Evolutionary conservation across 2,329 filamentous ascomycete species (phyloP).

Genomic region (Epichloe aotearoae): DNA sequence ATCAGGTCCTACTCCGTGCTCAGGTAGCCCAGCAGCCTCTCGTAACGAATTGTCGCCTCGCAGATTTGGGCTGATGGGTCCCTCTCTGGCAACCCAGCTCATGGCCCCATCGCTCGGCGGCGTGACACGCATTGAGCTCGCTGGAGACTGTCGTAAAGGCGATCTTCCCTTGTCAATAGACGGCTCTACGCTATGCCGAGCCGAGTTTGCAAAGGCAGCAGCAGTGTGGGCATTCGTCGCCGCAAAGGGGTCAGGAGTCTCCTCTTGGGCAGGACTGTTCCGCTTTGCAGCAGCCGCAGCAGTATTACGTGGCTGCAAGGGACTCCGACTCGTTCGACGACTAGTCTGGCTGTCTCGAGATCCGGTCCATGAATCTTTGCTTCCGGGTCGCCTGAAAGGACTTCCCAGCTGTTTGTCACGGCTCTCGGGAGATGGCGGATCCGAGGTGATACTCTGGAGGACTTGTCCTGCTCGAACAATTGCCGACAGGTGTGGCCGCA

Average conservation of each 20-base stretch:
- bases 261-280: constrained; percentile 11
- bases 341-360: constrained; percentile 14
- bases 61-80: constrained; percentile 22
- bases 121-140: constrained; percentile 21
- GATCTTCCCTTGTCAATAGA: constrained; percentile 1
- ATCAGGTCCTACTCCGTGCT: background rate
- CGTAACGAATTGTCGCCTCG: constrained; percentile 22
- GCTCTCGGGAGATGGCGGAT: constrained; percentile 41
- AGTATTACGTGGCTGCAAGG: constrained; percentile 12
- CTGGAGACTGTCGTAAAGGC: constrained; percentile 14
- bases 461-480: constrained; percentile 45
- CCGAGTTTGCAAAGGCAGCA: constrained; percentile 20
- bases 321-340: constrained; percentile 18
- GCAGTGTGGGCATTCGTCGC: constrained; percentile 17
- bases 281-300: constrained; percentile 6
- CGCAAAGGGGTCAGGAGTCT: constrained; percentile 16
- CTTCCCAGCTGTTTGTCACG: constrained; percentile 40
- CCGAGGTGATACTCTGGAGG: constrained; percentile 44
- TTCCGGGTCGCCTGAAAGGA: constrained; percentile 34
- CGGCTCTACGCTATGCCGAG: constrained; percentile 15
- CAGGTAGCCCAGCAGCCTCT: constrained; percentile 12
- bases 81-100: constrained; percentile 29
- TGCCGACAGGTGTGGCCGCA: constrained; percentile 37
- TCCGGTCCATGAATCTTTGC: constrained; percentile 21
- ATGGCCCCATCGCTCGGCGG: constrained; percentile 24